These are phyloP conservation scores for Aciculosporium take DNA, from an alignment of 2,329 filamentous ascomycete species.

Conservation along the genomic window DNA sequence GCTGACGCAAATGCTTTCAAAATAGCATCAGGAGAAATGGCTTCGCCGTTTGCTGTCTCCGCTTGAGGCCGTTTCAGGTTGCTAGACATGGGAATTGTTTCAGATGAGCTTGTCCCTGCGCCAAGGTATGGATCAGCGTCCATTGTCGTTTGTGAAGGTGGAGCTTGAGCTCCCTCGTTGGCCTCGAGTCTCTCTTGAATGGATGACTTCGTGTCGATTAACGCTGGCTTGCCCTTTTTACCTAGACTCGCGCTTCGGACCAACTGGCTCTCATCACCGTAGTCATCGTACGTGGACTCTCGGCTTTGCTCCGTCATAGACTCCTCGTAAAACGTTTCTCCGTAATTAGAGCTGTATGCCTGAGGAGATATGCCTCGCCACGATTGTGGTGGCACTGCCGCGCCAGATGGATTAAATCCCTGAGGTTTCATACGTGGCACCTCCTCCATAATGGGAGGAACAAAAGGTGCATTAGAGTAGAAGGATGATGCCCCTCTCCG, in stretches of 20 bases:
- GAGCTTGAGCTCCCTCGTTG: conserved; percentile 23
- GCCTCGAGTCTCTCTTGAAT: conserved; percentile 5
- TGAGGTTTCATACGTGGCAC: conserved; percentile 42
- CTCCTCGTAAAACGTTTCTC: conserved; percentile 38
- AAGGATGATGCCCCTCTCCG: conserved; percentile 48
- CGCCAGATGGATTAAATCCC: conserved; percentile 56
- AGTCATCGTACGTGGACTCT: conserved; percentile 29
- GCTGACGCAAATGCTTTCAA: conserved; percentile 36
- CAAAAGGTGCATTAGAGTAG: conserved; percentile 51
- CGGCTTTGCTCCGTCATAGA: conserved; percentile 29
- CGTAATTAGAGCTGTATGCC: conserved; percentile 28
- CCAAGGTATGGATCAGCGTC: conserved; percentile 34
- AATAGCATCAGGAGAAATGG: conserved; percentile 30
- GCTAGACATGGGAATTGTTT: conserved; percentile 21
- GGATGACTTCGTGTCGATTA: conserved; percentile 28
- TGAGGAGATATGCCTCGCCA: conserved; percentile 41
- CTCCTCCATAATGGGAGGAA: conserved; percentile 66
- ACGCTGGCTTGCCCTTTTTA: conserved; percentile 42
- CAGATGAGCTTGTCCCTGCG: conserved; percentile 31
- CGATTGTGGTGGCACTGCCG: conserved; percentile 53
- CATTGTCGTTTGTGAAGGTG: conserved; percentile 26
- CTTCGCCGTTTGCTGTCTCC: conserved; percentile 8
- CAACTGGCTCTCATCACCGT: conserved; percentile 40
- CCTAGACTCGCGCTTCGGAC: conserved; percentile 49
- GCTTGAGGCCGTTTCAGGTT: conserved; percentile 8